Conservation (phyloP, 2,329 filamentous ascomycete genomes). For the Aspergillus pseudoglaucus region DNA sequence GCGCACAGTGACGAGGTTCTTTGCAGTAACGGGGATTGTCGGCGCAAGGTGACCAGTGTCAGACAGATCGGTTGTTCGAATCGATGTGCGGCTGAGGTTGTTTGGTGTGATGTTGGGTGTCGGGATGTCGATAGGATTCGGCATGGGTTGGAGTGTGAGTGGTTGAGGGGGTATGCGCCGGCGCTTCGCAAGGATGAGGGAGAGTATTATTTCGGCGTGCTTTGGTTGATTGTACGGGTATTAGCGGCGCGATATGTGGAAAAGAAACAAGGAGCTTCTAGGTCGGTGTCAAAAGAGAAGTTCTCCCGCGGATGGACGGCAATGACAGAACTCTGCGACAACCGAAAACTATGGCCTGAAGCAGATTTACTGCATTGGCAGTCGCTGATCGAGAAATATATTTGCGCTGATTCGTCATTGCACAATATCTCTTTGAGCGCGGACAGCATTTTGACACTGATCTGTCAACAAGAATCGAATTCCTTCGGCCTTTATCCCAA, state of each 20-base stretch:
- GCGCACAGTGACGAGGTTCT: conserved; percentile 15
- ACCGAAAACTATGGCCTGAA: conserved; percentile 17
- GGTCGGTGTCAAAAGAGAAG: neutral
- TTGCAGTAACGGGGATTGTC: conserved; percentile 27
- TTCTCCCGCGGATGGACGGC: neutral
- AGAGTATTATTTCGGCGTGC: conserved; percentile 16
- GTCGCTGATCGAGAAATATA: conserved; percentile 24
- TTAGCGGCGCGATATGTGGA: conserved; percentile 19
- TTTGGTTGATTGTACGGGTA: conserved; percentile 28
- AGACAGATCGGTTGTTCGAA: conserved; percentile 14
- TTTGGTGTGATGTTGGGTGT: conserved; percentile 22
- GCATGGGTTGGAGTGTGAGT: conserved; percentile 10
- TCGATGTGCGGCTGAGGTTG: conserved; percentile 20
- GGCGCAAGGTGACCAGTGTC: conserved; percentile 7
- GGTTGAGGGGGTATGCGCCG: neutral
- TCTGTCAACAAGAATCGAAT: conserved; percentile 17
- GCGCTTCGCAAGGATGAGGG: neutral
- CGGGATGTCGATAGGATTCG: conserved; percentile 15
- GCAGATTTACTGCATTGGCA: conserved; percentile 21
- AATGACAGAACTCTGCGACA: neutral
- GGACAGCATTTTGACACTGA: conserved; percentile 6
- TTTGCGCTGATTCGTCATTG: conserved; percentile 6
- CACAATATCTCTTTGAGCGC: conserved; percentile 6
- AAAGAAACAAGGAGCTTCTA: neutral
- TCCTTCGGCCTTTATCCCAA: conserved; percentile 14